Conservation (phyloP, 2,329 filamentous ascomycete species). For the Fusarium sp. region DNA sequence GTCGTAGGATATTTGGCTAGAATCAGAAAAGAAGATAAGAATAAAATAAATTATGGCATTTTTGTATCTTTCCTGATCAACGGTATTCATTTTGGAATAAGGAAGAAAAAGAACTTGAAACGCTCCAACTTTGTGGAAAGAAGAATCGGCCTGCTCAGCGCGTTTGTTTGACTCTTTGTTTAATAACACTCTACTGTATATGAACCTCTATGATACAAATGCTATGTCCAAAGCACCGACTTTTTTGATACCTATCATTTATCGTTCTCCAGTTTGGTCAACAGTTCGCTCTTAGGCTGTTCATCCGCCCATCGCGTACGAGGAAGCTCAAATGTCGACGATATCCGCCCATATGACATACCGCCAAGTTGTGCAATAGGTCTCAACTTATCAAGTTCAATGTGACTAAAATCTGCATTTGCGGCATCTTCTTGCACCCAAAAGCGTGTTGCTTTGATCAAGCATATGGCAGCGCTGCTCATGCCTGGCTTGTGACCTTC, state of each 20-base stretch:
- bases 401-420: constrained; percentile 79
- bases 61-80: too few relatives aligned
- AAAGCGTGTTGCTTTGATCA: constrained; percentile 88
- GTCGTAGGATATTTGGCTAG: constrained; percentile 46
- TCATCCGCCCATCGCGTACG: constrained; percentile 19
- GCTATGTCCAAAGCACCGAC: too few relatives aligned
- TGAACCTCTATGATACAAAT: too few relatives aligned
- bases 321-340: constrained; percentile 79
- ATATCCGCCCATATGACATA: constrained; percentile 83
- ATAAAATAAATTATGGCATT: rapidly evolving
- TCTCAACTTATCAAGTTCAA: constrained; percentile 82
- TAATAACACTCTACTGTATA: too few relatives aligned
- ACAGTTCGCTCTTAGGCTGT: background rate
- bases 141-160: too few relatives aligned
- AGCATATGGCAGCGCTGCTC: constrained; percentile 79
- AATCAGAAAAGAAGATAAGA: too few relatives aligned
- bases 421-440: constrained; percentile 92
- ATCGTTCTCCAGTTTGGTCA: background rate
- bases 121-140: too few relatives aligned
- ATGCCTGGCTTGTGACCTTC: constrained; percentile 80
- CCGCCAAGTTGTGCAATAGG: constrained; percentile 88
- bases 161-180: too few relatives aligned
- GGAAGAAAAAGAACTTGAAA: background rate
- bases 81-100: background rate
- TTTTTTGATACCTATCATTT: too few relatives aligned